Evolutionary conservation across 2,329 filamentous ascomycete genomes (phyloP).

Genomic region (Stenocarpella maydis): DNA sequence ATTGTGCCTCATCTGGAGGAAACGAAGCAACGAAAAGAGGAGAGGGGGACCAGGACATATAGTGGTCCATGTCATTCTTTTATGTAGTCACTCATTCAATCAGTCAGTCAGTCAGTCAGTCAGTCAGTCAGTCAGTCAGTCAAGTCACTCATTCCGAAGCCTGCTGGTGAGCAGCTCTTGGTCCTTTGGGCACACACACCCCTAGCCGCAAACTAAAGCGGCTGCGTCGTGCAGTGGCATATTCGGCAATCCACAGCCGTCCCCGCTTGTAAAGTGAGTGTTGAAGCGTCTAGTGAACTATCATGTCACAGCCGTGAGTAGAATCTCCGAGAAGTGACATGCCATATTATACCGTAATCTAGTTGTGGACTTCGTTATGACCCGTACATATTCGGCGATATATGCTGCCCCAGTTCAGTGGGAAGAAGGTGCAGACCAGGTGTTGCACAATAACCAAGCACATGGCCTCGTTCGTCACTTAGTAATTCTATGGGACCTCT

Average conservation of each 20-base stretch:
- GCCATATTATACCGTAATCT: too few species aligned
- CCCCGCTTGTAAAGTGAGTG: too few species aligned
- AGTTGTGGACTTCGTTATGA: too few species aligned
- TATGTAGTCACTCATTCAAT: conserved; percentile 19
- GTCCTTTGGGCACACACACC: background rate
- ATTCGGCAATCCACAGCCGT: too few species aligned
- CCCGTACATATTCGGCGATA: background rate
- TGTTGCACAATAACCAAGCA: background rate
- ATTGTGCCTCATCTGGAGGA: conserved; percentile 14
- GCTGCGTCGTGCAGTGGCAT: background rate
- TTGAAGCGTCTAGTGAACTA: too few species aligned
- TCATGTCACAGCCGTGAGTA: too few species aligned
- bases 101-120: background rate
- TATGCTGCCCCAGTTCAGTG: background rate
- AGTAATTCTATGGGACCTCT: background rate
- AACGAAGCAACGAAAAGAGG: background rate
- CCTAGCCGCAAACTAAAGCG: background rate
- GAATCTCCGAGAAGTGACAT: too few species aligned
- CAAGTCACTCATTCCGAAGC: too few species aligned
- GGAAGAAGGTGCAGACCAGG: background rate
- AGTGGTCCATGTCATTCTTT: conserved; percentile 7
- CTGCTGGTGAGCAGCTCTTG: too few species aligned
- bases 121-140: too few species aligned
- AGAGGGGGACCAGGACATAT: background rate
- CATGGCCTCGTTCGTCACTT: background rate